These are phyloP conservation scores for Brettanomyces custersianus DNA, from an alignment of 805 yeast species.

Conservation along the genomic window DNA sequence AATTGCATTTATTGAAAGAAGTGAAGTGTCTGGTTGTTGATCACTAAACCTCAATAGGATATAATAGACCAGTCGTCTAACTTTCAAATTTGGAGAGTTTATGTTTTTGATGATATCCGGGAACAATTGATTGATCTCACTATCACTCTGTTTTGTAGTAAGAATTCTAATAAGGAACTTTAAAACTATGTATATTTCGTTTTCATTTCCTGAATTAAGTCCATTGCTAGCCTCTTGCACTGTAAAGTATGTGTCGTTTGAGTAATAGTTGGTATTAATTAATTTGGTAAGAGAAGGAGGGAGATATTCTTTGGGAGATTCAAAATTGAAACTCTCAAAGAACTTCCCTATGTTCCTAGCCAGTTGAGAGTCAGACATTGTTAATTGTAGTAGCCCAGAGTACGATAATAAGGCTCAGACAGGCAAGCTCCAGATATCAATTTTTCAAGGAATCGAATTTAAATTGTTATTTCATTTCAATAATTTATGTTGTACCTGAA, in stretches of 20 bases:
- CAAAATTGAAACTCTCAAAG: conserved; percentile 11
- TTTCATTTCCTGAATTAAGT: conserved; percentile 53
- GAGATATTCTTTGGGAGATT: conserved; percentile 8
- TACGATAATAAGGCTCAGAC: too few species aligned
- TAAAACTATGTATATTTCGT: conserved; percentile 55
- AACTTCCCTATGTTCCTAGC: conserved; percentile 12
- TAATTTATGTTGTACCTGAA: too few species aligned
- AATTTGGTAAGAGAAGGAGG: conserved; percentile 15
- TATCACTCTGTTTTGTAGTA: conserved; percentile 24
- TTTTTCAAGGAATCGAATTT: too few species aligned
- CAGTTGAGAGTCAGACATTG: conserved; percentile 12
- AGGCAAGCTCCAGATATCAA: too few species aligned
- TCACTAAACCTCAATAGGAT: conserved; percentile 74
- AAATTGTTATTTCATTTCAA: too few species aligned
- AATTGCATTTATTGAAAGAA: conserved; percentile 82
- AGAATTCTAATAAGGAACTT: conserved; percentile 41
- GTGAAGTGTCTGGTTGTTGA: conserved; percentile 78
- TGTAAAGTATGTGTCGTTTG: conserved; percentile 26
- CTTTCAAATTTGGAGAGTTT: conserved; percentile 53
- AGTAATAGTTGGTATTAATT: conserved; percentile 16
- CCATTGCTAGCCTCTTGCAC: conserved; percentile 58
- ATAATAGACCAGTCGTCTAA: conserved; percentile 68
- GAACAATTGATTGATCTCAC: conserved; percentile 43
- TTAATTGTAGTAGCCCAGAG: too few species aligned
- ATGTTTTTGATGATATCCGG: conserved; percentile 88